Conservation (phyloP, 192 early-diverging fungal species). For the Haplosporangium gracile region DNA sequence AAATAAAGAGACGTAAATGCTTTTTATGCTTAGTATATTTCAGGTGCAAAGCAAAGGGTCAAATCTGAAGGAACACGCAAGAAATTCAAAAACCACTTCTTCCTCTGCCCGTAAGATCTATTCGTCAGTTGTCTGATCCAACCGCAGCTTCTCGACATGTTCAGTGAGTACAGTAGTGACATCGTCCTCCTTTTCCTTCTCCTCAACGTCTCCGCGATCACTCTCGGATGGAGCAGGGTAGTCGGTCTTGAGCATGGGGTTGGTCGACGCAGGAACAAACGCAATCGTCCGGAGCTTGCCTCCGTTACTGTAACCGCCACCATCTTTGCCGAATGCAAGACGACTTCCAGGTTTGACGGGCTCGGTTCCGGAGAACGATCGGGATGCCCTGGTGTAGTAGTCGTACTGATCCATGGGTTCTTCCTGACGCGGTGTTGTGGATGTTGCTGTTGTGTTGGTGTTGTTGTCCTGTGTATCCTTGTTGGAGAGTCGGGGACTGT, state of each 20-base stretch:
- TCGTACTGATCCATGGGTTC: slow-evolving; percentile 14
- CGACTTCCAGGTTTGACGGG: neutral
- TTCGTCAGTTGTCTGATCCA: neutral
- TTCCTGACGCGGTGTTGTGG: neutral
- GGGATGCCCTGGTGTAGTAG: slow-evolving; percentile 14
- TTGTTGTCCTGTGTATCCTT: neutral
- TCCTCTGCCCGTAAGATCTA: neutral
- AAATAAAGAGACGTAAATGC: neutral
- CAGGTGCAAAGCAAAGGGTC: neutral
- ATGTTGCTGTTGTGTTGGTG: slow-evolving; percentile 1
- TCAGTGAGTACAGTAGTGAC: neutral
- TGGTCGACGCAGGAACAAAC: slow-evolving; percentile 41
- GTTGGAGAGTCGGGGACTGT: slow-evolving; percentile 11
- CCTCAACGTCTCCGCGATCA: neutral
- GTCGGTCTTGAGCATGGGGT: slow-evolving; percentile 12
- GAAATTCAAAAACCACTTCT: neutral
- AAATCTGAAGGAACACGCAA: neutral
- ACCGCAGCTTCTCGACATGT: slow-evolving; percentile 11
- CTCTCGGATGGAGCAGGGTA: neutral
- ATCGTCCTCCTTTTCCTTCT: neutral
- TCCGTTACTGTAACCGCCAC: neutral
- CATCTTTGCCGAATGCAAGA: neutral
- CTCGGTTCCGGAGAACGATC: neutral
- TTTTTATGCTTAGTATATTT: neutral
- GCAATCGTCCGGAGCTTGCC: slow-evolving; percentile 15